A percentile compares a stretch with the other conserved stretches of the same genome.
These are phyloP conservation scores for Thraustotheca clavata DNA, from an alignment of 352 stramenopile genomes.

Conservation along the genomic window DNA sequence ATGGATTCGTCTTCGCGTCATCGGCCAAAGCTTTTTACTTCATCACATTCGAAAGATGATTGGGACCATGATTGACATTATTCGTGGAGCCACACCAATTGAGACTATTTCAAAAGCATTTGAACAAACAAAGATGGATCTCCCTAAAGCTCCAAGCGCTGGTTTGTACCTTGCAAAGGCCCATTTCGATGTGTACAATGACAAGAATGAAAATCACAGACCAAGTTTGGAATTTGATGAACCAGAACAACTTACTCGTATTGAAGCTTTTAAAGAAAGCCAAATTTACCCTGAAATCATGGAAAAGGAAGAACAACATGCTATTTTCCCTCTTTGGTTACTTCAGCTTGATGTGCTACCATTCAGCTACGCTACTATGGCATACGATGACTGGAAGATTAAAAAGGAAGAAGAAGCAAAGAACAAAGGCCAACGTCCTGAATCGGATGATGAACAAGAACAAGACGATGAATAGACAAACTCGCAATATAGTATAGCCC, in stretches of 20 bases:
- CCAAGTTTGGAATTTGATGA: slow-evolving; percentile 49
- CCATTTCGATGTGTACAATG: slow-evolving; percentile 83
- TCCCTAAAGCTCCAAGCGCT: slow-evolving; percentile 80
- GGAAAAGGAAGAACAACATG: slow-evolving; percentile 58
- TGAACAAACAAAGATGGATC: slow-evolving; percentile 74
- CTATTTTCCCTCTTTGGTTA: slow-evolving; percentile 78
- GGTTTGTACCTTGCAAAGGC: slow-evolving; percentile 70
- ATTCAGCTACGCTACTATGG: slow-evolving; percentile 51
- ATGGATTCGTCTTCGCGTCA: slow-evolving; percentile 92
- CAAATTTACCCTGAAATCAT: slow-evolving; percentile 81
- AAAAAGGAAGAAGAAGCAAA: slow-evolving; percentile 48
- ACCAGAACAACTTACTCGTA: slow-evolving; percentile 29
- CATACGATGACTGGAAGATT: slow-evolving; percentile 58
- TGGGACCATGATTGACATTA: slow-evolving; percentile 62
- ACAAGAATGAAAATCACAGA: slow-evolving; percentile 63
- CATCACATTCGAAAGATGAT: slow-evolving; percentile 99
- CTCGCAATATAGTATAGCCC: background rate
- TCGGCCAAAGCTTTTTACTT: slow-evolving; percentile 96
- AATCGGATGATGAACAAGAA: slow-evolving; percentile 12
- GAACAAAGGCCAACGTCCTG: background rate
- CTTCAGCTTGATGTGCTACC: slow-evolving; percentile 55
- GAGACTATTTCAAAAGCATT: slow-evolving; percentile 50
- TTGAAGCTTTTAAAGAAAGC: slow-evolving; percentile 73
- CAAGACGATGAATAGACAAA: slow-evolving; percentile 8
- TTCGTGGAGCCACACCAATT: slow-evolving; percentile 43